Conservation (phyloP, 352 stramenopile species). For the Pilasporangium apinafurcum region DNA sequence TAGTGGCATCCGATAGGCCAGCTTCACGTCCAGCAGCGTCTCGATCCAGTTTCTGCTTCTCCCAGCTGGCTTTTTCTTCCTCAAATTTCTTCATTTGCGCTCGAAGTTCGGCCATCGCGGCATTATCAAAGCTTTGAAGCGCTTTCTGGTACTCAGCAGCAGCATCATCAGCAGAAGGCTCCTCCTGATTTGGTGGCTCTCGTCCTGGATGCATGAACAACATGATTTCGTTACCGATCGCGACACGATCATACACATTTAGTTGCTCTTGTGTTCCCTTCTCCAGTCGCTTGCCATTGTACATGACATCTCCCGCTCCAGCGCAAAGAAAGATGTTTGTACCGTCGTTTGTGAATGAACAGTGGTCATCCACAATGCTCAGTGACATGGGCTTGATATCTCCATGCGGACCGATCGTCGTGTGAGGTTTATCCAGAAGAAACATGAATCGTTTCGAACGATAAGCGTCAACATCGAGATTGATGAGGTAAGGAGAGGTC, state of each 20-base stretch:
- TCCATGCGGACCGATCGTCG: slow-evolving; percentile 57
- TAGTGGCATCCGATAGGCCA: slow-evolving; percentile 8
- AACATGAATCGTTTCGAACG: slow-evolving; percentile 92
- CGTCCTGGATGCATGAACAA: slow-evolving; percentile 66
- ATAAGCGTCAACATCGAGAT: slow-evolving; percentile 92
- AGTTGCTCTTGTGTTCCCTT: slow-evolving; percentile 34
- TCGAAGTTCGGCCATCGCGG: slow-evolving; percentile 78
- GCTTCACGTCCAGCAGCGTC: slow-evolving; percentile 15
- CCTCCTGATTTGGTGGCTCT: slow-evolving; percentile 32
- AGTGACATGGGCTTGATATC: slow-evolving; percentile 91
- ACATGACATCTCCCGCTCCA: slow-evolving; percentile 80
- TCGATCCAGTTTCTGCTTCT: slow-evolving; percentile 65
- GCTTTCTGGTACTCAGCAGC: slow-evolving; percentile 86
- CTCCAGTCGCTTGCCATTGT: slow-evolving; percentile 78
- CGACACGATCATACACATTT: slow-evolving; percentile 62
- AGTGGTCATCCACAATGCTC: slow-evolving; percentile 88
- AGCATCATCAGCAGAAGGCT: slow-evolving; percentile 77
- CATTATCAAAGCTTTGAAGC: slow-evolving; percentile 64
- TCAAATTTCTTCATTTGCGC: slow-evolving; percentile 87
- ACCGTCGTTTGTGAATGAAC: slow-evolving; percentile 52
- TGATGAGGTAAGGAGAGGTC: slow-evolving; percentile 86
- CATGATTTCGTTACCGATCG: slow-evolving; percentile 85
- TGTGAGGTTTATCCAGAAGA: slow-evolving; percentile 56
- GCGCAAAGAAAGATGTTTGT: slow-evolving; percentile 42
- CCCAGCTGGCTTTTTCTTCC: slow-evolving; percentile 86